Conservation (phyloP, 768 basidiomycete genomes). For the Tricholoma furcatifolium region DNA sequence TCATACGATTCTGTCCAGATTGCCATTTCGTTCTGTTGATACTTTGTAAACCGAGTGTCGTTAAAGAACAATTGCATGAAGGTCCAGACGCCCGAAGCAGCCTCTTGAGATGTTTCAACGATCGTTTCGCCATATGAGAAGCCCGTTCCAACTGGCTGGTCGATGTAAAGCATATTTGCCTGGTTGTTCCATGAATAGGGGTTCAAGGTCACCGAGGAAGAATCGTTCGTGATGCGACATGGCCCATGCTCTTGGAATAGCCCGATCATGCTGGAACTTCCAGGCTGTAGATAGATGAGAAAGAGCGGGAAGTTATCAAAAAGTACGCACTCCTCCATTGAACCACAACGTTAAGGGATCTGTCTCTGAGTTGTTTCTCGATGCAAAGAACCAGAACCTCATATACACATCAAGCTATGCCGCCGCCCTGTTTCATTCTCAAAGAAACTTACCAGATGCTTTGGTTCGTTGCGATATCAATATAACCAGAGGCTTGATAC, state of each 20-base stretch:
- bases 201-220: constrained; percentile 45
- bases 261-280: constrained; percentile 57
- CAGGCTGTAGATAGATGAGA: constrained; percentile 33
- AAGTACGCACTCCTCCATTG: constrained; percentile 50
- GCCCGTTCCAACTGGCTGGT: constrained; percentile 62
- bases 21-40: constrained; percentile 43
- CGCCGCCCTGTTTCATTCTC: not conserved
- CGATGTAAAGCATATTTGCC: constrained; percentile 56
- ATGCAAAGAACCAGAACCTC: constrained; percentile 46
- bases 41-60: constrained; percentile 51
- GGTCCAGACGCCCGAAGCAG: constrained; percentile 56
- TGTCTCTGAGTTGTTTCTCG: constrained; percentile 56
- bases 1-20: constrained; percentile 63
- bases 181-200: constrained; percentile 58
- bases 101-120: constrained; percentile 50
- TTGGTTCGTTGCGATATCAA: constrained; percentile 51
- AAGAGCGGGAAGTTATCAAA: not conserved
- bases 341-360: constrained; percentile 67
- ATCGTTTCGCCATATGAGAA: constrained; percentile 54
- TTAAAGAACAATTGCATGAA: constrained; percentile 62
- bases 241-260: constrained; percentile 76
- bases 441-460: constrained; percentile 48
- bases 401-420: not conserved
- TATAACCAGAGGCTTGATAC: constrained; percentile 62
- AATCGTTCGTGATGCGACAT: constrained; percentile 61